Conservation (phyloP, 2,329 filamentous ascomycete species). For the Bertia moriformis region DNA sequence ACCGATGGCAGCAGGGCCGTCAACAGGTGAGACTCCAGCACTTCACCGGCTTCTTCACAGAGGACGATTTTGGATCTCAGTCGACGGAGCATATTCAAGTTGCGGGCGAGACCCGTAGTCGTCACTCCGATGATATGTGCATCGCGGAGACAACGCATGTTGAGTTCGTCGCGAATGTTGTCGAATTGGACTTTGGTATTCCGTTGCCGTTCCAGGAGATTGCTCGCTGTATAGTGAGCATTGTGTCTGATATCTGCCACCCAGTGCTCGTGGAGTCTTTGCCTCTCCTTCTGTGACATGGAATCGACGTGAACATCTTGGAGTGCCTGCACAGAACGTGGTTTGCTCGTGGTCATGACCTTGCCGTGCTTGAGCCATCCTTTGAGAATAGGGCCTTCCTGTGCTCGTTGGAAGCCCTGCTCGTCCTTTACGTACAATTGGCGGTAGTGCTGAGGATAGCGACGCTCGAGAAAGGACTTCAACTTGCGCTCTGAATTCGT, state of each 20-base stretch:
- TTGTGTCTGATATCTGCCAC: slow-evolving; percentile 28
- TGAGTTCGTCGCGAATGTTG: slow-evolving; percentile 13
- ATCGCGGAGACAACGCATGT: slow-evolving; percentile 18
- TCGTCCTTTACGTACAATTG: slow-evolving; percentile 33
- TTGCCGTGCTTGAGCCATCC: too few species aligned
- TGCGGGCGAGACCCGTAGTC: slow-evolving; percentile 39
- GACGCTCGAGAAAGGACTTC: slow-evolving; percentile 19
- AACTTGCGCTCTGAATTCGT: too few species aligned
- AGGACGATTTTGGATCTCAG: slow-evolving; percentile 40
- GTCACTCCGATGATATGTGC: slow-evolving; percentile 41
- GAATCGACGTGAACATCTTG: not conserved
- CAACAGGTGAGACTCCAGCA: slow-evolving; percentile 48
- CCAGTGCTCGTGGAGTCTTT: slow-evolving; percentile 13
- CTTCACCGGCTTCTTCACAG: slow-evolving; percentile 56
- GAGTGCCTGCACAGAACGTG: not conserved
- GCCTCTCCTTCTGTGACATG: slow-evolving; percentile 7
- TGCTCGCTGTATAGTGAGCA: slow-evolving; percentile 4
- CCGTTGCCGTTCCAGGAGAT: slow-evolving; percentile 17
- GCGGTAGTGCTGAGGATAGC: slow-evolving; percentile 30
- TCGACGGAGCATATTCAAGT: slow-evolving; percentile 30
- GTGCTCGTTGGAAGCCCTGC: slow-evolving; percentile 30
- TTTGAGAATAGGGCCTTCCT: slow-evolving; percentile 19
- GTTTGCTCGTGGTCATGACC: too few species aligned
- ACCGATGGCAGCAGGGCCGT: slow-evolving; percentile 42
- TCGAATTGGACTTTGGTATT: slow-evolving; percentile 11